Base-by-base conservation (phyloP, 73 alveolate species). In the Halteria grandinella region DNA sequence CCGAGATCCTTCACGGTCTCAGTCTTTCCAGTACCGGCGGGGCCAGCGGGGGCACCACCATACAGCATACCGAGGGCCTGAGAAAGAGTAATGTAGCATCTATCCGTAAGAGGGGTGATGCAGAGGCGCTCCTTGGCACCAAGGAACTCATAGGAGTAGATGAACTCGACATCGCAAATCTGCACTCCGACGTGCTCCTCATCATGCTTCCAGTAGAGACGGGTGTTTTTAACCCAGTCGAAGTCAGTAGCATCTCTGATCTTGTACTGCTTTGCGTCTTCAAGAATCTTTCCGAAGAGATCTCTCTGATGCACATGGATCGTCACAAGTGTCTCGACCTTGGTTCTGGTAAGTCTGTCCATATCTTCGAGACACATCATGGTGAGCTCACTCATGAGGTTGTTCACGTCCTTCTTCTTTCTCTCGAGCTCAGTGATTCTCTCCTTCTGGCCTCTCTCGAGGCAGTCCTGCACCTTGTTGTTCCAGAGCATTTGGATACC, bases 11-110 rank as follows among this genome's bases (percentile, higher is more conserved):
- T 98, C 53, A 97, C 99, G 50, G 99, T 98, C 85, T 97, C 99
- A 36, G 99, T 98, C 89, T 98, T 98, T 21, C 99, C 99, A 0
- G 99, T 97, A 36, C 99, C 99, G 21, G 99, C 99, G 14, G 99
- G 99, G 10, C 99, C 99, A 0, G 99, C 99, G 15, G 99, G 99
- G 36, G 99, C 99, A 23, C 99, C 99, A 23, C 99, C 99, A 85
- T 96, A 98, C 84, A 87, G 96, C 99, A 98, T 98, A 69, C 99
- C 99, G 87, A 98, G 88, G 43, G 99, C 99, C 86, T 98, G 97
- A 2, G 99, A 98, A 69, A 96, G 90, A 18, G 99, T 94, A 37
- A 97, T 94, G 78, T 95, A 95, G 82, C 99, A 98, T 85, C 99
- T 95, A 94, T 98, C 99, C 39, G 99, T 98, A 69, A 98, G 91